phyloP scores from a whole-genome alignment of 495 filamentous ascomycete genomes.

The Elaphomyces granulatus region DNA sequence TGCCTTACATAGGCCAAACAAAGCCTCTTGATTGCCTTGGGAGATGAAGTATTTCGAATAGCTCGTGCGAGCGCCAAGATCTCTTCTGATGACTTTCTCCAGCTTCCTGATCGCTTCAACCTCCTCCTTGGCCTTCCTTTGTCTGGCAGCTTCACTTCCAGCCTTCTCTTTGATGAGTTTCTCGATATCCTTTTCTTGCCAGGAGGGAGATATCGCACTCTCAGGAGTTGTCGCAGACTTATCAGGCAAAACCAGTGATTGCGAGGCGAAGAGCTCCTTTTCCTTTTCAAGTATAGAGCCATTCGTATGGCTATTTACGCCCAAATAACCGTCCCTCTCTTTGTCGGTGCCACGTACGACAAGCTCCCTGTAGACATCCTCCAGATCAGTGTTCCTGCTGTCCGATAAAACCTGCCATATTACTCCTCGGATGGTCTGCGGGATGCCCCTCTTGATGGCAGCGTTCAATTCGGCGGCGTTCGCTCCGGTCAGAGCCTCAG shows the following conservation, averaged over 20 bases:
- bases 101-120: conserved; percentile 56
- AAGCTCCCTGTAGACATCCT: conserved; percentile 75
- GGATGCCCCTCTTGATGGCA: conserved; percentile 87
- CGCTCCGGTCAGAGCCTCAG: conserved; percentile 66
- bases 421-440: conserved; percentile 84
- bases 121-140: conserved; percentile 65
- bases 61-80: conserved; percentile 84
- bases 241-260: conserved; percentile 73
- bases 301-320: conserved; percentile 25
- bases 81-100: conserved; percentile 80
- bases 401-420: conserved; percentile 96
- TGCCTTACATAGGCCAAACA: conserved; percentile 93
- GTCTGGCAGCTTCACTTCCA: conserved; percentile 46
- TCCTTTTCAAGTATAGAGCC: conserved; percentile 33
- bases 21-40: conserved; percentile 79
- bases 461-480: conserved; percentile 77
- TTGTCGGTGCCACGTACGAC: conserved; percentile 69
- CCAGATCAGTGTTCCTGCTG: conserved; percentile 81
- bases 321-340: conserved; percentile 46
- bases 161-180: conserved; percentile 50
- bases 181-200: conserved; percentile 50
- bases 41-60: conserved; percentile 86
- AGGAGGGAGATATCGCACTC: conserved; percentile 42
- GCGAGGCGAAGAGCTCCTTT: conserved; percentile 53
- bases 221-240: conserved; percentile 51